phyloP scores from a whole-genome alignment of 306 rosid genomes.

The Sophora flavescens region DNA sequence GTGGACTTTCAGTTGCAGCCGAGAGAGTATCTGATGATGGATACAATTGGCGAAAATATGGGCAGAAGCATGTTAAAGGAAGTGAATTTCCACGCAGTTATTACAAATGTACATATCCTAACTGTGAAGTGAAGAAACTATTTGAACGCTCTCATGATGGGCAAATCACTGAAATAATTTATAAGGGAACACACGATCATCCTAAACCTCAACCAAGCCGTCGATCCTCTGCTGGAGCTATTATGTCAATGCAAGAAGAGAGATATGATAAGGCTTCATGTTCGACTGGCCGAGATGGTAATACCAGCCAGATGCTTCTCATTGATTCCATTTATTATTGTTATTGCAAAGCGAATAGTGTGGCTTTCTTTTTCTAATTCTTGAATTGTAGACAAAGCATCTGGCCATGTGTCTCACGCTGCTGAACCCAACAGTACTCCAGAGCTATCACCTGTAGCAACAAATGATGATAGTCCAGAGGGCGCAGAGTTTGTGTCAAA shows the following conservation, averaged over 20 bases:
- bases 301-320: slow-evolving; percentile 42
- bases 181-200: slow-evolving; percentile 98
- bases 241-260: slow-evolving; percentile 74
- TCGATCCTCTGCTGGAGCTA: slow-evolving; percentile 72
- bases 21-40: slow-evolving; percentile 90
- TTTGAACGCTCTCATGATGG: slow-evolving; percentile 98
- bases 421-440: slow-evolving; percentile 75
- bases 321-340: slow-evolving; percentile 23
- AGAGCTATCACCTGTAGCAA: slow-evolving; percentile 65
- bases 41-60: slow-evolving; percentile 98
- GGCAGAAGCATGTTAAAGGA: slow-evolving; percentile 97
- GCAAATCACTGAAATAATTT: slow-evolving; percentile 91
- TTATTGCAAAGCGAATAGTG: slow-evolving; percentile 22
- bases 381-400: slow-evolving; percentile 62
- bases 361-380: slow-evolving; percentile 40
- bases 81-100: slow-evolving; percentile 99
- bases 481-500: slow-evolving; percentile 62
- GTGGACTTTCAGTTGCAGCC: slow-evolving; percentile 62
- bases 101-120: slow-evolving; percentile 97
- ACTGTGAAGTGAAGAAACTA: slow-evolving; percentile 97
- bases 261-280: slow-evolving; percentile 73
- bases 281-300: slow-evolving; percentile 79
- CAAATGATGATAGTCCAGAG: slow-evolving; percentile 70
- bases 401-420: slow-evolving; percentile 64
- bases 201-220: slow-evolving; percentile 97